A percentile compares a stretch with the other conserved stretches of the same genome.
These are phyloP conservation scores for Aspergillus sp. DNA, from an alignment of 2,329 filamentous ascomycete genomes.

Conservation along the genomic window DNA sequence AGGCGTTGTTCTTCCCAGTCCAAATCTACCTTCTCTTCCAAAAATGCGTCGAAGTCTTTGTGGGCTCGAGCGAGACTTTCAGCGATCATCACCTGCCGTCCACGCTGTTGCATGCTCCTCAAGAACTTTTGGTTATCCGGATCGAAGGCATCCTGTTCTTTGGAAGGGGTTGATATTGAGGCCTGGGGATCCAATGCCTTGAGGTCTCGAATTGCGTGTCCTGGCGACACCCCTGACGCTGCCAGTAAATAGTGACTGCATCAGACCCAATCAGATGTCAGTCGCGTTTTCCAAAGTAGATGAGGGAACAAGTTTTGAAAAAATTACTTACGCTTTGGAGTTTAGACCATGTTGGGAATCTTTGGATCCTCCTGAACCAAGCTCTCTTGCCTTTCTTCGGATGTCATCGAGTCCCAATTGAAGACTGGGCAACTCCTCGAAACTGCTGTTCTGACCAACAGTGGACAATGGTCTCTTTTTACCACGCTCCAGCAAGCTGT, in stretches of 20 bases:
- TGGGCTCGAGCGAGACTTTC: slow-evolving; percentile 86
- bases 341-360: slow-evolving; percentile 35
- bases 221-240: slow-evolving; percentile 85
- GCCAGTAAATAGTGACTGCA: slow-evolving; percentile 81
- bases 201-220: slow-evolving; percentile 77
- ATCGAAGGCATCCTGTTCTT: slow-evolving; percentile 40
- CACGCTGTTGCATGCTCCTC: slow-evolving; percentile 79
- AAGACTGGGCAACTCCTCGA: slow-evolving; percentile 77
- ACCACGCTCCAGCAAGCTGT: slow-evolving; percentile 56
- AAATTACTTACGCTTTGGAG: slow-evolving; percentile 46
- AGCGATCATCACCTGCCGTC: slow-evolving; percentile 81
- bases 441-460: slow-evolving; percentile 46
- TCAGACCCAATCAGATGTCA: slow-evolving; percentile 5
- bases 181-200: slow-evolving; percentile 69
- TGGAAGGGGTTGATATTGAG: slow-evolving; percentile 36
- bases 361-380: slow-evolving; percentile 60
- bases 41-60: slow-evolving; percentile 83
- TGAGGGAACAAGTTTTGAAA: neutral
- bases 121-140: slow-evolving; percentile 65
- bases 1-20: slow-evolving; percentile 94
- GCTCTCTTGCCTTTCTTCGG: slow-evolving; percentile 63
- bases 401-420: slow-evolving; percentile 91
- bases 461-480: slow-evolving; percentile 64
- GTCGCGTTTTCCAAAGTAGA: neutral
- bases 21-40: slow-evolving; percentile 90